Conservation (phyloP, 2,329 filamentous ascomycete species). For the Colletotrichum plurivorum region DNA sequence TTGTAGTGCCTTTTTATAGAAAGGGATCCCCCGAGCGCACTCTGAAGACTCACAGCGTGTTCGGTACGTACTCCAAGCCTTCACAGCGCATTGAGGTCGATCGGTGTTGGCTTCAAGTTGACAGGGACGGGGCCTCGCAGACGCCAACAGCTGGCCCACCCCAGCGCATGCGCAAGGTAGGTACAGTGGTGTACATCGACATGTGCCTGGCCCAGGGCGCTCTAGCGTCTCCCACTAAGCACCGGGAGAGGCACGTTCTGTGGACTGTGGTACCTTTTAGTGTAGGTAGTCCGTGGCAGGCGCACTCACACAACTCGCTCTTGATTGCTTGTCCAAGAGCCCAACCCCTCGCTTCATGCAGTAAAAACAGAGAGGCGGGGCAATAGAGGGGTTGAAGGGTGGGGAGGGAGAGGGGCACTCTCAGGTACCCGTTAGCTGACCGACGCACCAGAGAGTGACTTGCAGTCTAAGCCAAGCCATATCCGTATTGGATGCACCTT, state of each 20-base stretch:
- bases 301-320: neutral
- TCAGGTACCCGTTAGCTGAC: neutral
- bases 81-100: no score
- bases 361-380: slow-evolving; percentile 29
- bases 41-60: neutral
- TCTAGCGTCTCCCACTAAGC: slow-evolving; percentile 6
- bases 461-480: no score
- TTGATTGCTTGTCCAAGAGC: neutral
- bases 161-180: neutral
- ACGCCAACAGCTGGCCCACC: slow-evolving; percentile 30
- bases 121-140: slow-evolving; percentile 24
- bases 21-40: slow-evolving; percentile 11
- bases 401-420: slow-evolving; percentile 25
- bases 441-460: neutral
- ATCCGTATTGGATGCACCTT: neutral
- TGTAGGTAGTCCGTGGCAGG: neutral
- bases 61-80: neutral
- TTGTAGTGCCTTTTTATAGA: slow-evolving; percentile 31
- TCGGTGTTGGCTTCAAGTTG: neutral
- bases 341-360: slow-evolving; percentile 38
- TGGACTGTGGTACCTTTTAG: neutral
- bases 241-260: neutral
- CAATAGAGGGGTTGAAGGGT: slow-evolving; percentile 25
- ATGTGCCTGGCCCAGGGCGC: slow-evolving; percentile 19
- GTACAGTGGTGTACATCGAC: neutral